Evolutionary conservation across 2,329 filamentous ascomycete species (phyloP), one percentile per base, ranked within the genome.

Genomic region (Talaromyces sp.): DNA sequence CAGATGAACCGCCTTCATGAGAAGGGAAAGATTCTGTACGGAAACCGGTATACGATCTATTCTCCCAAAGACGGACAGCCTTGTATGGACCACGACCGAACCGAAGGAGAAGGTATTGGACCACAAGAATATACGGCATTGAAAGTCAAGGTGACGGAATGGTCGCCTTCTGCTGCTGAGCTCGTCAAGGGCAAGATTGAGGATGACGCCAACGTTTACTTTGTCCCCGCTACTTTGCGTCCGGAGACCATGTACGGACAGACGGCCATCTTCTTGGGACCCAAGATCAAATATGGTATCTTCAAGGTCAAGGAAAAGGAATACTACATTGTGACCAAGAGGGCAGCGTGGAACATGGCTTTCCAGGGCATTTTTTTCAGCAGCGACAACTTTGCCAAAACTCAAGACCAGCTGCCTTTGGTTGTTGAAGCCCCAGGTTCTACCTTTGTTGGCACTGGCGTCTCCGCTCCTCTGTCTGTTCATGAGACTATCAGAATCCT

Each of bases 171-270:
- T 65, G 90, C 92, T 27, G 85, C 86, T 65, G 85, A 89, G 67
- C 80, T 85, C 58, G 78, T 98, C 62, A 84, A 88, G 73, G 88
- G 85, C 66, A 95, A 93, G 79, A 79, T 98, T 4, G 90, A 93
- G 6, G 83, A 87, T 39, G 87, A 85, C 65, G 88, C 91, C 53
- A 89, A 89, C 64, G 88, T 97, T 61, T 98, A 89, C 80, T 89
- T 98, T 70, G 86, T 98, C 13, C 90, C 95, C 13, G 95, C 95
- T 17, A 98, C 95, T 60, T 84, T 99, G 64, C 85, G 95, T 64
- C 92, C 95, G 2, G 95, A 99, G 82, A 99, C 95, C 39, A 98
- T 99, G 93, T 99, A 98, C 73, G 96, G 96, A 47, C 95, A 98
- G 77, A 96, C 88, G 4, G 96, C 91, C 79, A 96, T 93, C 75